Conservation (phyloP, 345 rosid species). For the Citrus mangshanensis region DNA sequence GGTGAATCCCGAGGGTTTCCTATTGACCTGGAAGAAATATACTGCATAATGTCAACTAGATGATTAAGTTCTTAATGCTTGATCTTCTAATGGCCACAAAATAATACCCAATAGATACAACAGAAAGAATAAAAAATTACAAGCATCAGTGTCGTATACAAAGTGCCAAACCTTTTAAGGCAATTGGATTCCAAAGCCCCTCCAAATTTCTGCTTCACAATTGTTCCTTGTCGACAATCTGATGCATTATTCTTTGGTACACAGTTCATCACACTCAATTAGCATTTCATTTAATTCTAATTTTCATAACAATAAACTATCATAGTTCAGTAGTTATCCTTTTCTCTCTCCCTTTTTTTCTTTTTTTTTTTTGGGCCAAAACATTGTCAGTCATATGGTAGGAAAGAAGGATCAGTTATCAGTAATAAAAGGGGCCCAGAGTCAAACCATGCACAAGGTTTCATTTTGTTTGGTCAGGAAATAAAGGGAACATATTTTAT, state of each 20-base stretch:
- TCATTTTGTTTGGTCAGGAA: not conserved
- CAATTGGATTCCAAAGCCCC: constrained; percentile 73
- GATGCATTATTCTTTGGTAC: constrained; percentile 73
- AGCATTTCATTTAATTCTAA: not conserved
- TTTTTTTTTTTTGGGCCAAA: not conserved
- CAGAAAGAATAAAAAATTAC: not conserved
- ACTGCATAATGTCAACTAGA: constrained; percentile 12
- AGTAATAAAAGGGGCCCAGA: not conserved
- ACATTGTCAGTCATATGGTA: not conserved
- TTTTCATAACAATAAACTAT: not conserved
- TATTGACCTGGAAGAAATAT: constrained; percentile 55
- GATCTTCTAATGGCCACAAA: constrained; percentile 1
- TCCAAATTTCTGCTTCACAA: constrained; percentile 79
- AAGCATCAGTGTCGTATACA: constrained; percentile 11
- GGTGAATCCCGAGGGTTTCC: constrained; percentile 39
- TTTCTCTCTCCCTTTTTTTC: not conserved
- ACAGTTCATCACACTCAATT: constrained; percentile 16
- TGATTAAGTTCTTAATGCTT: constrained; percentile 9
- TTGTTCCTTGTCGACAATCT: constrained; percentile 77
- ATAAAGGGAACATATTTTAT: not conserved
- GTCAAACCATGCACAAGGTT: not conserved
- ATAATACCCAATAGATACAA: constrained; percentile 11
- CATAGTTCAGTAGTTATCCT: not conserved
- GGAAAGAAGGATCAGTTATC: not conserved
- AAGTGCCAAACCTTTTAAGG: constrained; percentile 55